Base-by-base conservation (phyloP, 1,284 basidiomycete genomes). In the Grifola frondosa region DNA sequence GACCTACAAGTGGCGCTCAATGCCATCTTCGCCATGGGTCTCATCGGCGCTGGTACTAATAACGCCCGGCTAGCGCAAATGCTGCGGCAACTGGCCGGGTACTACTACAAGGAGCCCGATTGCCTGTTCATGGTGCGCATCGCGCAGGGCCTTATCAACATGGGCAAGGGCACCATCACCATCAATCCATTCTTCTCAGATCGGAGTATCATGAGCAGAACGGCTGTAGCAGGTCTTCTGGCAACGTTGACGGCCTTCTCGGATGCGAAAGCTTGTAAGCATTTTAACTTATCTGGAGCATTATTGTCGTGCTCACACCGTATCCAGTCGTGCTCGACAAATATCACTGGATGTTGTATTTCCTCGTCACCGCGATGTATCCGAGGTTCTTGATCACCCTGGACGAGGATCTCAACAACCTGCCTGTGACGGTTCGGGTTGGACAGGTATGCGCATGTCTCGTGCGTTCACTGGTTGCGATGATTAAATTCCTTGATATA, bases 141-240 rank as follows among this genome's bases (percentile, higher is more conserved):
- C 42, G 91, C 96, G 3, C 96, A 99, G 67, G 97, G 97, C 17
- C 68, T 99, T 50, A 89, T 99, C 12, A 92, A 98, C 66, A 96
- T 99, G 95, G 97, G 97, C 68, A 99, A 99, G 71, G 97, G 97
- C 28, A 97, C 94, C 8, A 89, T 99, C 59, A 91, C 92, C n/a
- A 75, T 99, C 61, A 97, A 96, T 64, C 96, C 97, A 3, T 99
- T 96, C 84, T 98, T 93, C 78, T 81, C 81, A 22, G 96, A 99
- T 66, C 82, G 96, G 34, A 84, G 78, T 47, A 85, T 97, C 56
- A 90, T 99, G 86, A 88, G 82, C 58, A 81, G 88, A 45, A 84
- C 91, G 3, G 95, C 91, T 6, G 78, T 97, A 11, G 92, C 93
- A n/a, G 97, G 96, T 45, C 67, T 99, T 30, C 67, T 99, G 48